Evolutionary conservation across 139 green algal genomes (phyloP).

Genomic region (Coelastrella sp.): DNA sequence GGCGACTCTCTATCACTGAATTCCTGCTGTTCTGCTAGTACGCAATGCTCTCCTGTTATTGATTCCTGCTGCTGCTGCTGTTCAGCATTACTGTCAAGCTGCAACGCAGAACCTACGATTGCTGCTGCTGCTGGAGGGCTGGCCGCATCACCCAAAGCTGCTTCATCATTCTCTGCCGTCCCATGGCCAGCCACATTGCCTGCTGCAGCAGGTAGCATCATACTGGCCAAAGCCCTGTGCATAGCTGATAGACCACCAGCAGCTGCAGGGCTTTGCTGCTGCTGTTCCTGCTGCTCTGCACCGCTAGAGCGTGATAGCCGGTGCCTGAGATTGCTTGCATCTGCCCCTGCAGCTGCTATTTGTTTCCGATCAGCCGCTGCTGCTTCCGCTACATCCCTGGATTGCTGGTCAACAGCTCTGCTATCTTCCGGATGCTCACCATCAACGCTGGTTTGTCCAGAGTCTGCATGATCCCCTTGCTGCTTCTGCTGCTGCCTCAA

Average conservation of each 20-base stretch:
- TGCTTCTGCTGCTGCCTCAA: neutral
- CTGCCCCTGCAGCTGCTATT: conserved; percentile 3
- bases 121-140: neutral
- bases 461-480: neutral
- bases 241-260: neutral
- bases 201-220: conserved; percentile 30
- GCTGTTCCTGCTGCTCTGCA: neutral
- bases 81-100: neutral
- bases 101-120: neutral
- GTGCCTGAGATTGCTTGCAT: neutral
- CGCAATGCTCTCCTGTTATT: neutral
- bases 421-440: no score
- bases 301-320: conserved; percentile 20
- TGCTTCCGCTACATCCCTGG: no score
- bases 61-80: conserved; percentile 6
- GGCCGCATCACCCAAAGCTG: neutral
- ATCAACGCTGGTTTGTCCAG: neutral
- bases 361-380: neutral
- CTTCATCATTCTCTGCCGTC: neutral
- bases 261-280: neutral
- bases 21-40: neutral
- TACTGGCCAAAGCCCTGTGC: conserved; percentile 17
- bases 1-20: neutral
- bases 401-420: neutral
- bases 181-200: neutral